phyloP scores from a whole-genome alignment of 164 flowering plant genomes.

The Magnolia changhungtana region DNA sequence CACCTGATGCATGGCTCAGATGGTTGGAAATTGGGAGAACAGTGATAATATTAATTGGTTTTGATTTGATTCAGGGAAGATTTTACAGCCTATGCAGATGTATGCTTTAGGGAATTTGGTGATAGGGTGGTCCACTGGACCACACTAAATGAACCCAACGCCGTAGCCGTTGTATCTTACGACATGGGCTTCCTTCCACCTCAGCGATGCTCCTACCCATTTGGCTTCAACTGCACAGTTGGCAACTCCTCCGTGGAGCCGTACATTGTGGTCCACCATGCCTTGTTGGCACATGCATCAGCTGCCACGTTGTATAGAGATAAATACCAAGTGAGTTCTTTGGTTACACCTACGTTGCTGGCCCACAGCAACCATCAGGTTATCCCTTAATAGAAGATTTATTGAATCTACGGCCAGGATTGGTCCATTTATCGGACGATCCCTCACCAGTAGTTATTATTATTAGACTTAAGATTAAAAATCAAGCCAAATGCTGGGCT shows the following conservation, averaged over 20 bases:
- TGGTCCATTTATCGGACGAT: not conserved
- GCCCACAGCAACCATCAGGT: too few species aligned
- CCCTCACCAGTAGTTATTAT: too few species aligned
- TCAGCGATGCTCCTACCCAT: constrained; percentile 35
- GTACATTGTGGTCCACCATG: constrained; percentile 38
- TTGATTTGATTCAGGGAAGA: constrained; percentile 45
- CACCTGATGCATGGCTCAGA: too few species aligned
- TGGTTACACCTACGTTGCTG: not conserved
- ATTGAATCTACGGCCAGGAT: not conserved
- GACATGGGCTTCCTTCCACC: constrained; percentile 37
- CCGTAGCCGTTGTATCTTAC: constrained; percentile 28
- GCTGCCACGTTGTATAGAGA: constrained; percentile 32
- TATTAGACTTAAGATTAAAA: too few species aligned
- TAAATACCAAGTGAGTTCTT: constrained; percentile 33
- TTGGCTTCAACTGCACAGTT: constrained; percentile 26
- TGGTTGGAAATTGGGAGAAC: too few species aligned
- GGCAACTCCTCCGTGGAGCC: constrained; percentile 59
- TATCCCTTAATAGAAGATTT: too few species aligned
- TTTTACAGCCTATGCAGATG: constrained; percentile 50
- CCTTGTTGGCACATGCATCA: constrained; percentile 49
- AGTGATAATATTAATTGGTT: constrained; percentile 2
- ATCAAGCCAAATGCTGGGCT: too few species aligned
- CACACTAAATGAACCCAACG: constrained; percentile 48
- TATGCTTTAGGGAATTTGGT: constrained; percentile 48
- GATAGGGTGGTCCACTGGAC: constrained; percentile 53